A percentile compares a stretch with the other conserved stretches of the same genome.
Conservation (phyloP, 306 rosid genomes). For the Sophora flavescens region DNA sequence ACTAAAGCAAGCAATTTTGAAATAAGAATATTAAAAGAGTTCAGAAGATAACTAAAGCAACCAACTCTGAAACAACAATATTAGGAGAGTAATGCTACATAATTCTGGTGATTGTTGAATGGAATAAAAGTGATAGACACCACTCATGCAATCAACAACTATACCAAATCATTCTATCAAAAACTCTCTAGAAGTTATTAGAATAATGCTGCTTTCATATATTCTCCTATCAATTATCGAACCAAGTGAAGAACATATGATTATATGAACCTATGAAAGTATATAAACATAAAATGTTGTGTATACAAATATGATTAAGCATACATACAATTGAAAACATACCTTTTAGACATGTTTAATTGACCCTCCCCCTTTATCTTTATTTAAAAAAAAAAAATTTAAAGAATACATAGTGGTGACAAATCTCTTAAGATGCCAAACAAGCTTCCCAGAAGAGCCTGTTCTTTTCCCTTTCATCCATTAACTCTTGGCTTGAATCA, state of each 20-base stretch:
- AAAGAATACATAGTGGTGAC: conserved; percentile 7
- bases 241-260: background rate
- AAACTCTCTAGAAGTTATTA: background rate
- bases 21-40: background rate
- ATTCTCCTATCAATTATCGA: conserved; percentile 1
- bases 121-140: background rate
- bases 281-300: conserved; percentile 4
- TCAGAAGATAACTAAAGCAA: conserved; percentile 4
- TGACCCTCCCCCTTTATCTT: too few relatives aligned
- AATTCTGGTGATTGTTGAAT: background rate
- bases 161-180: too few relatives aligned
- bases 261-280: conserved; percentile 19
- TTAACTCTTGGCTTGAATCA: conserved; percentile 61
- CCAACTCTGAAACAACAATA: conserved; percentile 5
- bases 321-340: conserved; percentile 47
- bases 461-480: conserved; percentile 86
- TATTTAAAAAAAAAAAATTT: too few relatives aligned
- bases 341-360: conserved; percentile 10
- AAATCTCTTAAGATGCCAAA: conserved; percentile 69
- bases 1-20: conserved; percentile 7
- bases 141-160: too few relatives aligned
- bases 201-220: background rate
- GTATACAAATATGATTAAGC: conserved; percentile 35
- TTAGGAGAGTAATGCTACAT: background rate
- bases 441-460: conserved; percentile 93